Percentiles rank a stretch among this genome's conserved stretches.
phyloP scores from a whole-genome alignment of 2,329 filamentous ascomycete species.

The Blumeria hordei region DNA sequence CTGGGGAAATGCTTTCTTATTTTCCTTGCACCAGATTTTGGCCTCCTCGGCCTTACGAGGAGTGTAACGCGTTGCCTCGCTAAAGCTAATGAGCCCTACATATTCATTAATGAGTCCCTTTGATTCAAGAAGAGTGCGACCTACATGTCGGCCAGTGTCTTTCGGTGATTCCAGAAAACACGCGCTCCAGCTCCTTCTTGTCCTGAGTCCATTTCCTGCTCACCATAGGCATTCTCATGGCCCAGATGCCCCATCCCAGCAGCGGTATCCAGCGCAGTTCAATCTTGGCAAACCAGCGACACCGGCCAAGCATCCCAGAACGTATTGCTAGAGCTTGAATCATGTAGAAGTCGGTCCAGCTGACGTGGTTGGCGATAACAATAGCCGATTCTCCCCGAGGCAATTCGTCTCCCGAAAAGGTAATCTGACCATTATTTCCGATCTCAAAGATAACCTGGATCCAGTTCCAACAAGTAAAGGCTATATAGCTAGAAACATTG shows the following conservation, averaged over 20 bases:
- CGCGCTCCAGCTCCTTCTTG: slow-evolving; percentile 27
- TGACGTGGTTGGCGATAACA: slow-evolving; percentile 33
- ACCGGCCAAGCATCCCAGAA: slow-evolving; percentile 33
- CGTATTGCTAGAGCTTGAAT: slow-evolving; percentile 30
- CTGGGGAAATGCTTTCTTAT: slow-evolving; percentile 25
- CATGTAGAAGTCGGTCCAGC: slow-evolving; percentile 40
- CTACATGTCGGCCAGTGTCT: slow-evolving; percentile 32
- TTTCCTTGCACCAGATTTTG: slow-evolving; percentile 25
- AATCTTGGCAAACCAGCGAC: slow-evolving; percentile 37
- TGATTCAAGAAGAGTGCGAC: slow-evolving; percentile 9
- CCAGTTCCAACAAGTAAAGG: slow-evolving; percentile 28
- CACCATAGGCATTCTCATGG: slow-evolving; percentile 39
- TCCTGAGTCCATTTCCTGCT: slow-evolving; percentile 34
- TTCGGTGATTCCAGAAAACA: slow-evolving; percentile 28
- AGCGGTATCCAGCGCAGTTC: slow-evolving; percentile 34
- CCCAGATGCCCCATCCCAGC: slow-evolving; percentile 38
- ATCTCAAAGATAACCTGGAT: slow-evolving; percentile 31
- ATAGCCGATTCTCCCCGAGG: slow-evolving; percentile 32
- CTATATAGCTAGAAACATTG: slow-evolving; percentile 27
- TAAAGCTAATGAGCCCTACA: slow-evolving; percentile 38
- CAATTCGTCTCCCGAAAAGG: slow-evolving; percentile 26
- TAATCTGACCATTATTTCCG: slow-evolving; percentile 27
- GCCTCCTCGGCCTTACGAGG: slow-evolving; percentile 26
- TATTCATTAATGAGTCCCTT: background rate
- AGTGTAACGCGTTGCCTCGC: slow-evolving; percentile 36